Evolutionary conservation across 2,329 filamentous ascomycete genomes (phyloP), one percentile per base, ranked within the genome.

Genomic region (Fusarium paranaense): DNA sequence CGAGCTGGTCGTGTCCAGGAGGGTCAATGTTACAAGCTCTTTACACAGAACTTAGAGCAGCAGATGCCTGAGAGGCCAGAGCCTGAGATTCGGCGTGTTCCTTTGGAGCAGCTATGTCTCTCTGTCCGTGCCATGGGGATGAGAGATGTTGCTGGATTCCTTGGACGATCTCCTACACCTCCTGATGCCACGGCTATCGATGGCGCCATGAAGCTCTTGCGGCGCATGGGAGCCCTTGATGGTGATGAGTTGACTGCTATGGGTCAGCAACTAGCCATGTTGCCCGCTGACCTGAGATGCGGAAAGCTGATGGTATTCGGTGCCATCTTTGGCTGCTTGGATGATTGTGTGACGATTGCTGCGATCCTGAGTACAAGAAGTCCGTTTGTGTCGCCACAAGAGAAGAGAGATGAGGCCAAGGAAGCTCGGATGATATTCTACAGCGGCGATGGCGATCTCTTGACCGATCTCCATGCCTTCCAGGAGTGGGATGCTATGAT

Each of bases 281-380:
- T 99, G 60, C 97, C 97, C 2, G 94, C 96, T 1, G 97, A 99
- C 80, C 87, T 99, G 57, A 91, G 96, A 32, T 97, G 95, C 81
- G 95, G 94, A 54, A 99, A 99, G 83, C 88, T 99, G 37, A 95
- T 99, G 88, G 94, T 99, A 5, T 98, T 97, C 79, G 97, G 97
- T 7, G 93, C 95, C 18, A 95, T 97, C 67, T 98, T 99, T 79
- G 94, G 94, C 37, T 98, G 96, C 79, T 88, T 98, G 8, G 95
- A 98, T 78, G 91, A 96, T 62, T 95, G 93, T 75, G 88, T 98
- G 64, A 95, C 93, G 4, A 95, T 98, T 71, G 94, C 97, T 2
- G 93, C 95, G 10, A 97, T 98, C 45, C 87, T 99, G n/a, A 98
- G 95, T 64, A 93, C 94, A 32, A 92, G 92, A 78, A 95, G 92